These are phyloP conservation scores for Venturia asperata DNA, from an alignment of 2,329 filamentous ascomycete species.

Conservation along the genomic window DNA sequence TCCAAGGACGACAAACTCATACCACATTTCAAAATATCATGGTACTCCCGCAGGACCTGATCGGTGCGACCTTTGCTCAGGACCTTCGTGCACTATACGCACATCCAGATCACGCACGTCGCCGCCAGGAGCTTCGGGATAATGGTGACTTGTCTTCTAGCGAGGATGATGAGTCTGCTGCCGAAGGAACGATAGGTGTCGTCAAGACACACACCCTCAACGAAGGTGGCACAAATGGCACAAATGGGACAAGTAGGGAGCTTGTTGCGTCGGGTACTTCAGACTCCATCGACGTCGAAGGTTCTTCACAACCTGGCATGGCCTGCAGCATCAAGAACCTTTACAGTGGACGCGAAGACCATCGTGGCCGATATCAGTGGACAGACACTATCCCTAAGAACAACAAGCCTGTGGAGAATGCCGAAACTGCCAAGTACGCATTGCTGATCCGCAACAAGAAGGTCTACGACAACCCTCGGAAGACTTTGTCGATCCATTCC, in stretches of 20 bases:
- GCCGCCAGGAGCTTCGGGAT: too few relatives aligned
- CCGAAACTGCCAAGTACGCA: slow-evolving; percentile 22
- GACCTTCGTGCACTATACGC: too few relatives aligned
- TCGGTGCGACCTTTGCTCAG: too few relatives aligned
- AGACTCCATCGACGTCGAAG: background rate
- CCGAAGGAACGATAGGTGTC: background rate
- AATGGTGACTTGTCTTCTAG: background rate
- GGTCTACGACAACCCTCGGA: slow-evolving; percentile 24
- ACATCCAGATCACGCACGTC: too few relatives aligned
- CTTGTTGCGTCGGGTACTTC: background rate
- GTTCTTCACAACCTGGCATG: slow-evolving; percentile 25
- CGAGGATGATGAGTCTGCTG: background rate
- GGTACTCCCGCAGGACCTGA: too few relatives aligned
- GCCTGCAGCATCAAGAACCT: slow-evolving; percentile 34
- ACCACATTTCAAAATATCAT: too few relatives aligned
- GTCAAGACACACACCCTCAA: too few relatives aligned
- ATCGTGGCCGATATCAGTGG: slow-evolving; percentile 27
- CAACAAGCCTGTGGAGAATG: slow-evolving; percentile 24
- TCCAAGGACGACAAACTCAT: too few relatives aligned
- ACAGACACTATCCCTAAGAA: slow-evolving; percentile 14
- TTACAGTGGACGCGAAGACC: slow-evolving; percentile 42
- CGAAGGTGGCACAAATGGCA: background rate
- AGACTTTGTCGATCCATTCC: slow-evolving; percentile 25
- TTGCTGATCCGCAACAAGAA: slow-evolving; percentile 24
- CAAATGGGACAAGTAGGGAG: background rate